A percentile compares a stretch with the other conserved stretches of the same genome.
These are phyloP conservation scores for Eurotiales sp. DNA, from an alignment of 2,329 filamentous ascomycete species.

Conservation along the genomic window DNA sequence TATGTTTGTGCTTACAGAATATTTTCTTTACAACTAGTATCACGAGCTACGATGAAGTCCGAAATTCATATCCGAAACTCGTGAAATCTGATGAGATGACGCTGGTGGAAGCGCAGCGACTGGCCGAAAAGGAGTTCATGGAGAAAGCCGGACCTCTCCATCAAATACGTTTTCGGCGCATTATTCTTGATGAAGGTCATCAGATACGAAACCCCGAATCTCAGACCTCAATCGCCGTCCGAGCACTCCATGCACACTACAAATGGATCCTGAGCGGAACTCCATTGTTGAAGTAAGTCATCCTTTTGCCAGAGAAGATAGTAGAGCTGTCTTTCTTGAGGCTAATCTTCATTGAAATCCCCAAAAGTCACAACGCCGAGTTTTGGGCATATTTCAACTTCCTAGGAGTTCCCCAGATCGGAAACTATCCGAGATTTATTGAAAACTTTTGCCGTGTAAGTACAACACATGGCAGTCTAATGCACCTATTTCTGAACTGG, in stretches of 20 bases:
- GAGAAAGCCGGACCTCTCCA: constrained; percentile 31
- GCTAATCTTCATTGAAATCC: constrained; percentile 21
- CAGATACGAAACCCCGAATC: constrained; percentile 34
- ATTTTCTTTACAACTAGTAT: too few species aligned
- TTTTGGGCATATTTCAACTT: constrained; percentile 39
- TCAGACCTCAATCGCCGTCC: constrained; percentile 33
- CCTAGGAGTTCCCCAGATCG: constrained; percentile 28
- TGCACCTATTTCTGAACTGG: not conserved
- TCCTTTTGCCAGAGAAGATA: too few species aligned
- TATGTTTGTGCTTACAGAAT: not conserved
- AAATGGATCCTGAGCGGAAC: constrained; percentile 41
- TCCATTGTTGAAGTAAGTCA: constrained; percentile 34
- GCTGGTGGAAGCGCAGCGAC: constrained; percentile 20
- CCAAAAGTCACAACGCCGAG: constrained; percentile 30
- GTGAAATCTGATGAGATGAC: constrained; percentile 18
- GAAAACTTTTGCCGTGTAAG: constrained; percentile 24
- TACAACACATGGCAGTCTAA: too few species aligned
- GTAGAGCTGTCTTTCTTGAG: too few species aligned
- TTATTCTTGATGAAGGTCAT: constrained; percentile 41
- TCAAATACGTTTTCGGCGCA: constrained; percentile 32
- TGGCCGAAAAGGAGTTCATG: constrained; percentile 23
- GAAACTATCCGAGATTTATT: constrained; percentile 22
- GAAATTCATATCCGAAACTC: constrained; percentile 29
- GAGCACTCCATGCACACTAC: constrained; percentile 30
- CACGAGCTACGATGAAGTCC: constrained; percentile 38